Evolutionary conservation across 2,329 filamentous ascomycete genomes (phyloP).

Genomic region (Emergomyces orientalis): DNA sequence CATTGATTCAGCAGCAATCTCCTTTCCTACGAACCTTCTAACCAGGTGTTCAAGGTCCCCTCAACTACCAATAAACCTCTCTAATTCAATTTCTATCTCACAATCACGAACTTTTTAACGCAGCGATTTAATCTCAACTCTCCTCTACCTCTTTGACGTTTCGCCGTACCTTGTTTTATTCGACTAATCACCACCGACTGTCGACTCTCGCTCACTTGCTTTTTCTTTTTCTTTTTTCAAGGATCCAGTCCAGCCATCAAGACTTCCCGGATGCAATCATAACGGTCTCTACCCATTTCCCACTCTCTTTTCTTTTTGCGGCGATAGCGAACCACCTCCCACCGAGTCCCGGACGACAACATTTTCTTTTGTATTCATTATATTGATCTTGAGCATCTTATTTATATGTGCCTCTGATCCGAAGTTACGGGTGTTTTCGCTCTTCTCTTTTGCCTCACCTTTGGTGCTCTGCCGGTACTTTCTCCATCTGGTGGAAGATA

Average conservation of each 20-base stretch:
- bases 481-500: slow-evolving; percentile 15
- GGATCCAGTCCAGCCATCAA: background rate
- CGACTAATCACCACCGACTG: background rate
- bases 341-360: slow-evolving; percentile 23
- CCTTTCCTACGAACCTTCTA: slow-evolving; percentile 2
- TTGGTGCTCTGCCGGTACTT: slow-evolving; percentile 6
- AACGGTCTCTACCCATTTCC: slow-evolving; percentile 16
- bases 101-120: slow-evolving; percentile 16
- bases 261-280: slow-evolving; percentile 16
- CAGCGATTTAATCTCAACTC: slow-evolving; percentile 14
- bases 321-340: slow-evolving; percentile 13
- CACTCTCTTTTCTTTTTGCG: slow-evolving; percentile 5
- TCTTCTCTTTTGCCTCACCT: slow-evolving; percentile 5
- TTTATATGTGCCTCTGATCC: slow-evolving; percentile 34
- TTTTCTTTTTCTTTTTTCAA: background rate
- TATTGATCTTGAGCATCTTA: slow-evolving; percentile 12
- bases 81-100: slow-evolving; percentile 5
- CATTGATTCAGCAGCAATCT: background rate
- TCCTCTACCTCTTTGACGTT: slow-evolving; percentile 6
- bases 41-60: slow-evolving; percentile 11
- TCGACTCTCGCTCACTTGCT: background rate
- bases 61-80: background rate
- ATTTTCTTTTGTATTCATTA: slow-evolving; percentile 15
- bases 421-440: slow-evolving; percentile 29
- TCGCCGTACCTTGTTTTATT: slow-evolving; percentile 1